Conservation (phyloP, 2,329 filamentous ascomycete genomes). For the Calonectria henricotiae region DNA sequence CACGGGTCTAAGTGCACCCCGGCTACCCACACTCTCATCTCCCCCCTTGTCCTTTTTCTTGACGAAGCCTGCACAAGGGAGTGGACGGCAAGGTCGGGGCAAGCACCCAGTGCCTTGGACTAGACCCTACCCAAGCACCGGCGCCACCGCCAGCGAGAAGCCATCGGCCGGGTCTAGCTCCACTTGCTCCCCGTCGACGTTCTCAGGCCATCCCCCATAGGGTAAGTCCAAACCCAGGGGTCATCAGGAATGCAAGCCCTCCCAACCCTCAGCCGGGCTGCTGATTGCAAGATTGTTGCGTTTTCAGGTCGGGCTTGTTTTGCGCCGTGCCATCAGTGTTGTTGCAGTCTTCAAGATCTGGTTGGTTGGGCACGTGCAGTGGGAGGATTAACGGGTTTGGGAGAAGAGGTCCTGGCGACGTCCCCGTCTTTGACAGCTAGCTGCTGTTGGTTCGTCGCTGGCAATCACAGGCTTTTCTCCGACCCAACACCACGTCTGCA, state of each 20-base stretch:
- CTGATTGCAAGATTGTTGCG: slow-evolving; percentile 9
- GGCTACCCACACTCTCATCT: slow-evolving; percentile 18
- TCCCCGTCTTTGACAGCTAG: slow-evolving; percentile 12
- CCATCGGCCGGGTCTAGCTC: slow-evolving; percentile 18
- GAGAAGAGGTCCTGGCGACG: slow-evolving; percentile 1
- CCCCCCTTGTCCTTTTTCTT: slow-evolving; percentile 25
- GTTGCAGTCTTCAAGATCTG: not conserved
- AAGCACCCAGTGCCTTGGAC: slow-evolving; percentile 28
- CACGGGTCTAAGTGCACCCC: slow-evolving; percentile 21
- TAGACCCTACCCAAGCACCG: slow-evolving; percentile 32
- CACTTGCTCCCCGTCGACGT: slow-evolving; percentile 7
- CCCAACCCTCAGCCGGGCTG: slow-evolving; percentile 5
- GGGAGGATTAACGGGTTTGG: slow-evolving; percentile 10
- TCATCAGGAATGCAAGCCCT: slow-evolving; percentile 24
- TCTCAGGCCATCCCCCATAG: slow-evolving; percentile 24
- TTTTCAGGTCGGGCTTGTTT: slow-evolving; percentile 7
- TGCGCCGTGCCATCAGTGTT: slow-evolving; percentile 10
- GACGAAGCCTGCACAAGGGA: slow-evolving; percentile 32
- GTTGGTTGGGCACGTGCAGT: slow-evolving; percentile 9
- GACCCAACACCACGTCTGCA: slow-evolving; percentile 3
- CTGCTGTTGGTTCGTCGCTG: slow-evolving; percentile 22
- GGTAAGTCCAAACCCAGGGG: slow-evolving; percentile 27
- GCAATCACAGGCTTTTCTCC: slow-evolving; percentile 24
- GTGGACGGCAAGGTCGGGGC: slow-evolving; percentile 31
- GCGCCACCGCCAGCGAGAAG: slow-evolving; percentile 42